Conservation (phyloP, 208 protist species). For the Leishmania braziliensis region DNA sequence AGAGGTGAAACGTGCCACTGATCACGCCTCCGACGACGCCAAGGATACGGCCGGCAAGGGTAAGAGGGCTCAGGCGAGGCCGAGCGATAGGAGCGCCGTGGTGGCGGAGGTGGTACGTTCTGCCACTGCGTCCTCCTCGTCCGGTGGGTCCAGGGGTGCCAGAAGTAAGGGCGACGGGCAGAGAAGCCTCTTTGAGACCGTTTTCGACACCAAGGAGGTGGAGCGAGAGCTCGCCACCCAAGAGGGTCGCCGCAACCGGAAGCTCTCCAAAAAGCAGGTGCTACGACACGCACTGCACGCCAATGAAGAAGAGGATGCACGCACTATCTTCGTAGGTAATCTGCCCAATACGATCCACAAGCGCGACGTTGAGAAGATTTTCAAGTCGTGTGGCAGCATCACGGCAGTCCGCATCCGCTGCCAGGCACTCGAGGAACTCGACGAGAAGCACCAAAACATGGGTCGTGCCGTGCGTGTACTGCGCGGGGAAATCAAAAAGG, state of each 20-base stretch:
- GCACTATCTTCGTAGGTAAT: constrained; percentile 92
- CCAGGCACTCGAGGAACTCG: constrained; percentile 64
- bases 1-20: constrained; percentile 31
- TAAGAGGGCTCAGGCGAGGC: constrained; percentile 9
- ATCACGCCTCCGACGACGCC: neutral
- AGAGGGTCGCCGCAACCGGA: constrained; percentile 33
- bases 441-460: constrained; percentile 46
- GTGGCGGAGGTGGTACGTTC: constrained; percentile 23
- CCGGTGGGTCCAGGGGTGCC: neutral
- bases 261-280: constrained; percentile 57
- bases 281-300: constrained; percentile 78
- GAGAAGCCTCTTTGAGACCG: constrained; percentile 43
- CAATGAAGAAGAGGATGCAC: constrained; percentile 85
- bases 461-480: constrained; percentile 86
- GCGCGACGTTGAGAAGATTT: constrained; percentile 73
- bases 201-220: constrained; percentile 49
- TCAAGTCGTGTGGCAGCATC: constrained; percentile 81
- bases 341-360: constrained; percentile 83
- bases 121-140: constrained; percentile 9
- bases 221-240: constrained; percentile 33
- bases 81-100: constrained; percentile 11
- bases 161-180: neutral
- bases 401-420: constrained; percentile 77
- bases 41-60: neutral
- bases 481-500: constrained; percentile 84